Evolutionary conservation across 2,329 filamentous ascomycete species (phyloP).

Genomic region (Nemania diffusa): DNA sequence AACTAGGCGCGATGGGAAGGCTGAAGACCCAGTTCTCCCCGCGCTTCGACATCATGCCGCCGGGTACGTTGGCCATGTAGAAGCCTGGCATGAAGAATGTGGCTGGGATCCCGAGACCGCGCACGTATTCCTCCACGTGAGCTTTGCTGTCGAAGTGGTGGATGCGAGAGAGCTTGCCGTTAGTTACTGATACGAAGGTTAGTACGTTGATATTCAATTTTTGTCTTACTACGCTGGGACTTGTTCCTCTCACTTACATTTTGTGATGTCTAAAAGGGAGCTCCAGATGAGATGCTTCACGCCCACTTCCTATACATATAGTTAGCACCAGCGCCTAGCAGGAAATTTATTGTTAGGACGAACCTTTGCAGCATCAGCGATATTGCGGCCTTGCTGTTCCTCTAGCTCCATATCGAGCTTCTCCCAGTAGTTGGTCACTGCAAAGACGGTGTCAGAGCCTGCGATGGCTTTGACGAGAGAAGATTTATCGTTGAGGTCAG

Average conservation of each 20-base stretch:
- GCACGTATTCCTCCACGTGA: conserved; percentile 64
- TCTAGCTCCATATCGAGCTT: conserved; percentile 54
- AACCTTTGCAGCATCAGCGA: conserved; percentile 59
- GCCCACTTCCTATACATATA: conserved; percentile 48
- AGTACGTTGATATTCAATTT: not conserved
- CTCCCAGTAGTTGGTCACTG: conserved; percentile 64
- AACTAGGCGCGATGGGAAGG: conserved; percentile 47
- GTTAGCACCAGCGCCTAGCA: not conserved
- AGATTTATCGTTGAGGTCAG: conserved; percentile 60
- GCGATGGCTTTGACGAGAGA: conserved; percentile 57
- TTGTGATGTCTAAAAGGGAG: conserved; percentile 54
- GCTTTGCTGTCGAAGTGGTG: conserved; percentile 69
- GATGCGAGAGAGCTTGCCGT: conserved; percentile 55
- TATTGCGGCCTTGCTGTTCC: conserved; percentile 58
- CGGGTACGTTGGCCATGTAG: conserved; percentile 64
- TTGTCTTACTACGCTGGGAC: not conserved
- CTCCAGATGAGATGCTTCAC: conserved; percentile 59
- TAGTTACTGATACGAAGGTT: conserved; percentile 48
- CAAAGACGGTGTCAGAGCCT: conserved; percentile 61
- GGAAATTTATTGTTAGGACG: not conserved
- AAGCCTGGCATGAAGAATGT: conserved; percentile 64
- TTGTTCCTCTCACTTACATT: conserved; percentile 49
- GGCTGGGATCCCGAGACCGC: conserved; percentile 56
- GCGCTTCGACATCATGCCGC: conserved; percentile 45
- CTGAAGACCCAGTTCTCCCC: conserved; percentile 50